These are phyloP conservation scores for Backusella tarrabulga DNA, from an alignment of 192 early-diverging fungal genomes.

Conservation along the genomic window DNA sequence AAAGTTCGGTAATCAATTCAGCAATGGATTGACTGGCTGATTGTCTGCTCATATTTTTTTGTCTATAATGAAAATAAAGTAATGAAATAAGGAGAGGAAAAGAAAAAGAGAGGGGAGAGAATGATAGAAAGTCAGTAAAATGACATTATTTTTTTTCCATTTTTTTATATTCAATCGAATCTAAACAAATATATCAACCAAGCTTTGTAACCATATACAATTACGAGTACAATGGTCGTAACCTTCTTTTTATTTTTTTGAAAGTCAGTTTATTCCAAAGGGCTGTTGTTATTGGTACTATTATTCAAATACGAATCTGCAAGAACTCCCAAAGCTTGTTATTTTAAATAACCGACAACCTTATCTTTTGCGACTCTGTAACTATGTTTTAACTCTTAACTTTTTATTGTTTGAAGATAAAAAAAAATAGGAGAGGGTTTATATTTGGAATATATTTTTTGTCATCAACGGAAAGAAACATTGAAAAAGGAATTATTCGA, in stretches of 20 bases:
- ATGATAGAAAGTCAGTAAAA: neutral
- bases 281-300: neutral
- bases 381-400: neutral
- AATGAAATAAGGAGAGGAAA: neutral
- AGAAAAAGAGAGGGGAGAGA: neutral
- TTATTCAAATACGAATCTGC: neutral
- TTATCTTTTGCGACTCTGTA: neutral
- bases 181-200: neutral
- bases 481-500: neutral
- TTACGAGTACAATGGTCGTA: neutral
- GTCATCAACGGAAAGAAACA: neutral
- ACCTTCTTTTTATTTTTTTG: neutral
- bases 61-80: neutral
- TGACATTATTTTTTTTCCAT: neutral
- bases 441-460: neutral
- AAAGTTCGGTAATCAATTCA: conserved; percentile 27
- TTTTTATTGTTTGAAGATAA: neutral
- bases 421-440: neutral
- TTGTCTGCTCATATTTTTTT: neutral
- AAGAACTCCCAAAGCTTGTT: neutral
- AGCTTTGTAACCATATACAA: neutral
- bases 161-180: neutral
- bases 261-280: neutral
- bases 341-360: neutral
- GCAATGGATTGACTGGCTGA: conserved; percentile 15